phyloP scores from a whole-genome alignment of 1,284 basidiomycete species.

The Cryptococcus amylolentus region DNA sequence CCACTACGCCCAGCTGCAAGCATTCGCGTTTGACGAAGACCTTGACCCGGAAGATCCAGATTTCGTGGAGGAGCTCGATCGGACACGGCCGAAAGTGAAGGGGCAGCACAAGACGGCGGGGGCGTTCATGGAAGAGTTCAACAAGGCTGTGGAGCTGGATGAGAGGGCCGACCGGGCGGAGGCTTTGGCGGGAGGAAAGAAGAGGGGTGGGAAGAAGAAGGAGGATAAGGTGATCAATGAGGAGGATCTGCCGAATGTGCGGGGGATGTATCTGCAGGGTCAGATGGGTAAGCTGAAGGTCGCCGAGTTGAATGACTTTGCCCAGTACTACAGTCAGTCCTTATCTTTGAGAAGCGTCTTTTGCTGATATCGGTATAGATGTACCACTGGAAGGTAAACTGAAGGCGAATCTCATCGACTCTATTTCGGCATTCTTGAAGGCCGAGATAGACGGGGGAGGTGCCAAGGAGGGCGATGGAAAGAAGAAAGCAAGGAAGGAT shows the following conservation, averaged over 20 bases:
- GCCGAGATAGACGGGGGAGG: background rate
- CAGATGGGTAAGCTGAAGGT: slow-evolving; percentile 65
- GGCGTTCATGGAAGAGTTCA: slow-evolving; percentile 70
- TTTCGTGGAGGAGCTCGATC: slow-evolving; percentile 53
- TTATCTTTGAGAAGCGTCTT: background rate
- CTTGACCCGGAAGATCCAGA: slow-evolving; percentile 69
- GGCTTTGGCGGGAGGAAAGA: slow-evolving; percentile 30
- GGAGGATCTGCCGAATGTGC: slow-evolving; percentile 63
- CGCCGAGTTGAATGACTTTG: slow-evolving; percentile 65
- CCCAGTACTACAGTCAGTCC: slow-evolving; percentile 35
- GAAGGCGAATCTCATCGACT: slow-evolving; percentile 42
- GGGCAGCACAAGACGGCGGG: slow-evolving; percentile 82
- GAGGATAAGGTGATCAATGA: slow-evolving; percentile 53
- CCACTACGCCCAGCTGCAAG: slow-evolving; percentile 86
- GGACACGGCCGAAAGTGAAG: slow-evolving; percentile 71
- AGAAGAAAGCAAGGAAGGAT: slow-evolving; percentile 18
- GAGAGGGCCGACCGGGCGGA: slow-evolving; percentile 50
- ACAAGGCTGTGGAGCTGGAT: slow-evolving; percentile 63
- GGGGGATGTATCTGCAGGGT: slow-evolving; percentile 60
- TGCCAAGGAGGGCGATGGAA: slow-evolving; percentile 13
- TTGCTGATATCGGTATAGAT: slow-evolving; percentile 16
- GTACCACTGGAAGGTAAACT: slow-evolving; percentile 29
- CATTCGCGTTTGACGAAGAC: slow-evolving; percentile 84
- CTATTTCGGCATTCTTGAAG: slow-evolving; percentile 24
- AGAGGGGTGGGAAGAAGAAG: slow-evolving; percentile 20